Evolutionary conservation across 2,329 filamentous ascomycete genomes (phyloP), one percentile per base, ranked within the genome.

Genomic region (Colletotrichum simmondsii): DNA sequence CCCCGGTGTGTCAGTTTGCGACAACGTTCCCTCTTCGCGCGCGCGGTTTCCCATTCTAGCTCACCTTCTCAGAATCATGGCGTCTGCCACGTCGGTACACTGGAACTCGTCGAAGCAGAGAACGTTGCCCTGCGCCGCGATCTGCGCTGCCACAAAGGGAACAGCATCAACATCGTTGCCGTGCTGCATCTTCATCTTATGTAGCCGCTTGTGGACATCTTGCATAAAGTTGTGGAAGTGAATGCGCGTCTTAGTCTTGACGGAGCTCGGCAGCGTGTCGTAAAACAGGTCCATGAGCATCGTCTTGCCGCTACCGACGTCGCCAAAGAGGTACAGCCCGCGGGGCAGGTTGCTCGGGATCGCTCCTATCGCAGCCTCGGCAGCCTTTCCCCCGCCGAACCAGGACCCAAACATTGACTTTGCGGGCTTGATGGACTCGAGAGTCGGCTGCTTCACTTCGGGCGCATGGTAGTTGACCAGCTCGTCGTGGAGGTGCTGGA

Each of bases 221-320:
- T 98, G 97, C 97, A 99, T 99, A 86, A 99, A 99, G 82, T 98
- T 98, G 86, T 98, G 95, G 84, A 99, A 99, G 85, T 99, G 97
- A 79, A 99, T 98, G 60, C 97, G 90, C 59, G 93, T 97, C 85
- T 98, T 98, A 37, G 91, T 91, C 70, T 87, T 89, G 75, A 98
- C 95, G 72, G 93, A 92, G 19, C 86, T 81, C 0, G 97, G 97
- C 26, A 98, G 86, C 0, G 96, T 98, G 75, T 98, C 95, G 85
- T 95, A 98, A 83, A 98, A 98, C 62, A 99, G 87, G 81, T 99
- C 96, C 97, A 99, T 99, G 80, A 99, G 87, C 97, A 99, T 99
- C 2, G 97, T 99, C 88, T 99, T 99, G 74, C 97, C 97, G 78
- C 95, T 97, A 53, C 97, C 97, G 2, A 99, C 97, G 81, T 99